phyloP scores from a whole-genome alignment of 1,284 basidiomycete genomes.

The Coriolopsis trogii region DNA sequence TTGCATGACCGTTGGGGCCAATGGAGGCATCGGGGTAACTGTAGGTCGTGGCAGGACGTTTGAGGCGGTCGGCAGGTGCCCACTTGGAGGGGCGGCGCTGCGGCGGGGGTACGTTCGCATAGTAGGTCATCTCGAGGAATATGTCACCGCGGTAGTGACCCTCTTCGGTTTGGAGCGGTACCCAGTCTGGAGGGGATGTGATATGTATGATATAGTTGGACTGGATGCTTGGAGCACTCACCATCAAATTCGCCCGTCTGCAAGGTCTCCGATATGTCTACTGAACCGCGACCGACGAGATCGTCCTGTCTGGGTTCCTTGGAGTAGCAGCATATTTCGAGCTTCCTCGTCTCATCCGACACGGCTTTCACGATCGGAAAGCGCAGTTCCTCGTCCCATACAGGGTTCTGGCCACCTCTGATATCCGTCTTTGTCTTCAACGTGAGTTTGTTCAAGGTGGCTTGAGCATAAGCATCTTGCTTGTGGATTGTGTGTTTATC shows the following conservation, averaged over 20 bases:
- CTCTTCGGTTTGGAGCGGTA: conserved; percentile 52
- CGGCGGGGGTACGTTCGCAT: conserved; percentile 56
- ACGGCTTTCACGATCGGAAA: conserved; percentile 55
- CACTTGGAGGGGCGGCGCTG: conserved; percentile 50
- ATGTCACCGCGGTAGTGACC: conserved; percentile 64
- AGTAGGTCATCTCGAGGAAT: conserved; percentile 83
- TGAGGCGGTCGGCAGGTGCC: conserved; percentile 45
- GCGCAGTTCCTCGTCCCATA: conserved; percentile 76
- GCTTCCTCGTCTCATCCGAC: conserved; percentile 49
- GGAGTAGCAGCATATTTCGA: conserved; percentile 68
- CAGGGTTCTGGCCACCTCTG: conserved; percentile 77
- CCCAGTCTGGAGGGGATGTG: conserved; percentile 59
- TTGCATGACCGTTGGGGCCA: conserved; percentile 6
- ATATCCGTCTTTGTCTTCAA: conserved; percentile 63
- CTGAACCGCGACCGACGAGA: conserved; percentile 58
- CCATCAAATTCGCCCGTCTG: conserved; percentile 79
- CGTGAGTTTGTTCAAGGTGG: conserved; percentile 43
- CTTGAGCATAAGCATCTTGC: conserved; percentile 71
- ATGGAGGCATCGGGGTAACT: conserved; percentile 10
- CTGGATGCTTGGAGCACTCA: conserved; percentile 40
- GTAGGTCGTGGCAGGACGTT: conserved; percentile 26
- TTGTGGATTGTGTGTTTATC: conserved; percentile 78
- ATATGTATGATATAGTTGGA: background rate
- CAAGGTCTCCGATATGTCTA: conserved; percentile 70
- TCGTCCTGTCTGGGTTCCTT: conserved; percentile 65